These are phyloP conservation scores for Hydrangea macrophylla DNA, from an alignment of 148 eudicot genomes.

Conservation along the genomic window DNA sequence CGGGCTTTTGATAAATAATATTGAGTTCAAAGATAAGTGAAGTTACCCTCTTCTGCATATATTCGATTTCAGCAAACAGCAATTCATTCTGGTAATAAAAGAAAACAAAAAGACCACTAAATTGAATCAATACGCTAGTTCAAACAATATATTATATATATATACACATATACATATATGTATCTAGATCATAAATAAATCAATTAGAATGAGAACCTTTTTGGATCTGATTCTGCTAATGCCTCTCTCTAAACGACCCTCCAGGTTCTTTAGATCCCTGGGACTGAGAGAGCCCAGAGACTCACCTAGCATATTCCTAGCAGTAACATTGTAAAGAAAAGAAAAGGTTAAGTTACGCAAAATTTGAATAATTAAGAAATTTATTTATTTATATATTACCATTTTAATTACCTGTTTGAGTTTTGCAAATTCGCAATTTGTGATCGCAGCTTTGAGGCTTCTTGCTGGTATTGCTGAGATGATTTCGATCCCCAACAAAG, in stretches of 20 bases:
- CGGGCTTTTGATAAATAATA: background rate
- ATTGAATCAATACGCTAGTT: background rate
- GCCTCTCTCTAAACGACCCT: conserved; percentile 58
- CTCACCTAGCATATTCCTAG: conserved; percentile 85
- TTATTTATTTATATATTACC: background rate
- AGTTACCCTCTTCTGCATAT: conserved; percentile 88
- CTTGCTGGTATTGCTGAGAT: conserved; percentile 24
- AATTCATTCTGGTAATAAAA: conserved; percentile 67
- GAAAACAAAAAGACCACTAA: background rate
- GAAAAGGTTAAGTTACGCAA: conserved; percentile 2
- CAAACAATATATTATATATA: too few relatives aligned
- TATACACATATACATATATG: too few relatives aligned
- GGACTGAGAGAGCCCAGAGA: conserved; percentile 38
- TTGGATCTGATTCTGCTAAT: conserved; percentile 75
- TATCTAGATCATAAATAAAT: too few relatives aligned
- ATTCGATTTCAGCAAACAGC: conserved; percentile 86
- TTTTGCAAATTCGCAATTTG: conserved; percentile 24
- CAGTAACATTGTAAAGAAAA: background rate
- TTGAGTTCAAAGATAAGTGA: conserved; percentile 1
- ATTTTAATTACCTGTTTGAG: conserved; percentile 15
- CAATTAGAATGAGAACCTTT: conserved; percentile 44
- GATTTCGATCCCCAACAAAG: background rate
- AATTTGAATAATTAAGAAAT: background rate
- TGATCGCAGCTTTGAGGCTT: conserved; percentile 16
- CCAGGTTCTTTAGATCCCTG: conserved; percentile 73